Conservation (phyloP, 2,329 filamentous ascomycete genomes). For the Penicillium sp. region DNA sequence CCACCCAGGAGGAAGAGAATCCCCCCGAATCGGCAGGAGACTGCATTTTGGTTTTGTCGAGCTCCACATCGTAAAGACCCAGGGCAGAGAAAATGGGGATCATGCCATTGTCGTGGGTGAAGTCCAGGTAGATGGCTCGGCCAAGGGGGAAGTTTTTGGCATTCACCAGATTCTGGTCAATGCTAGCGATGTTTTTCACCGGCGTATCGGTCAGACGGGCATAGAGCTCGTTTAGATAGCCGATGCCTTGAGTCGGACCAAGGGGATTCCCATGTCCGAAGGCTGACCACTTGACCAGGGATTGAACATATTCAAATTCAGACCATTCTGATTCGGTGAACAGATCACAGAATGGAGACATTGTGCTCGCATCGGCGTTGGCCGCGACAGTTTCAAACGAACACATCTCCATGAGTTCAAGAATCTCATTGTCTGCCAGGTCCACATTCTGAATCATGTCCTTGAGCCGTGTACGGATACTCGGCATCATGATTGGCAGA, state of each 20-base stretch:
- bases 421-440: constrained; percentile 60
- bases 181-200: constrained; percentile 47
- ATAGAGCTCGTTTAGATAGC: constrained; percentile 83
- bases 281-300: constrained; percentile 80
- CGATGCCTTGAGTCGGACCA: constrained; percentile 80
- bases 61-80: constrained; percentile 67
- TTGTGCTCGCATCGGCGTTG: constrained; percentile 47
- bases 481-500: not conserved
- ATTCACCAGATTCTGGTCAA: constrained; percentile 30
- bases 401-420: constrained; percentile 83
- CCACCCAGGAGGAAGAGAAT: constrained; percentile 72
- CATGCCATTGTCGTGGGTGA: constrained; percentile 90
- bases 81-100: constrained; percentile 70
- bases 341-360: constrained; percentile 71
- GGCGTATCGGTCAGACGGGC: constrained; percentile 66
- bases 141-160: constrained; percentile 70
- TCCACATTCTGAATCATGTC: constrained; percentile 64
- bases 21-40: constrained; percentile 58
- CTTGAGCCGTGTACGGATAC: constrained; percentile 71
- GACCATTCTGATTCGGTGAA: constrained; percentile 73
- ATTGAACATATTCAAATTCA: constrained; percentile 76
- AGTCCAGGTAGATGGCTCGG: constrained; percentile 73
- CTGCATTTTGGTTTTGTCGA: constrained; percentile 52
- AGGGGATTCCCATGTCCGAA: constrained; percentile 73
- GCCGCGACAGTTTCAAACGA: constrained; percentile 74